Percentiles rank a stretch among this genome's conserved stretches.
phyloP scores from a whole-genome alignment of 441 rosid genomes.

The Erodium trifolium region DNA sequence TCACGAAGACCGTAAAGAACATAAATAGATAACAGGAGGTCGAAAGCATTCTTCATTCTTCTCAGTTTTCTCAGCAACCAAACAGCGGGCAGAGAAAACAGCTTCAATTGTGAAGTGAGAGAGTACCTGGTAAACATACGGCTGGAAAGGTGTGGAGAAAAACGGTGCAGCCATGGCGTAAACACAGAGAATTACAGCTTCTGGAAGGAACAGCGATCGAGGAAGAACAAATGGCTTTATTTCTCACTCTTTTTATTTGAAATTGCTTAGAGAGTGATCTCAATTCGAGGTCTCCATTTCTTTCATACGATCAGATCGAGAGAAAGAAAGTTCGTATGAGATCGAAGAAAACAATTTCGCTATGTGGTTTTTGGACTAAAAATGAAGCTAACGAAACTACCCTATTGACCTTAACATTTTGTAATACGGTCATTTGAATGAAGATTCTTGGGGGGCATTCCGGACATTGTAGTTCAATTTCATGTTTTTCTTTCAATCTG shows the following conservation, averaged over 20 bases:
- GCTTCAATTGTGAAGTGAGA: conserved; percentile 1
- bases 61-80: no score
- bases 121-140: conserved; percentile 82
- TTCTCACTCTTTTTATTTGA: background rate
- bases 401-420: background rate
- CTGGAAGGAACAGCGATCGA: conserved; percentile 1
- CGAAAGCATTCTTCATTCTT: background rate
- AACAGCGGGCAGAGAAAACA: background rate
- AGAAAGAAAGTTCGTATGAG: background rate
- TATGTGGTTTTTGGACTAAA: background rate
- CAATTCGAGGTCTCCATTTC: conserved; percentile 8
- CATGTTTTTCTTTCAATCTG: no score
- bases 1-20: background rate
- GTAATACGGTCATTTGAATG: background rate
- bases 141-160: conserved; percentile 93
- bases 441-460: background rate
- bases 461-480: background rate
- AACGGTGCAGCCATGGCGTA: conserved; percentile 88
- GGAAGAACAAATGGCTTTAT: background rate
- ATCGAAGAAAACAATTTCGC: background rate
- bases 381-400: background rate
- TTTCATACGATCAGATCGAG: background rate
- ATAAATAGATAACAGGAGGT: background rate
- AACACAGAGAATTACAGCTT: conserved; percentile 18
- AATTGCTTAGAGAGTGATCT: background rate